Conservation (phyloP, 176 grass and related monocot species). For the Pontederia paniculata region DNA sequence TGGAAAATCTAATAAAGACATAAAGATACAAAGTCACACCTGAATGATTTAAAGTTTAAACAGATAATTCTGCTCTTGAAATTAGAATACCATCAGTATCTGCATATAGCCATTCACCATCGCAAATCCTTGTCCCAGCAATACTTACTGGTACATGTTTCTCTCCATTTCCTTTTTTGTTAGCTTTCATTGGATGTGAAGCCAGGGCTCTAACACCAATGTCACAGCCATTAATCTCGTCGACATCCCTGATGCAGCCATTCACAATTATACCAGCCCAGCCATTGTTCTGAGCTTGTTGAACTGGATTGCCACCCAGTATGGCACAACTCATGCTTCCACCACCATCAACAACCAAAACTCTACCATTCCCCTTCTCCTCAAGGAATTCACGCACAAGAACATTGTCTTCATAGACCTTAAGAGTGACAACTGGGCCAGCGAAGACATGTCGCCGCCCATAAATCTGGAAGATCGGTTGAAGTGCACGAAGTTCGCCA, state of each 20-base stretch:
- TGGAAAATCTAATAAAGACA: too few relatives aligned
- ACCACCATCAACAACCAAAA: neutral
- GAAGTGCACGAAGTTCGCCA: slow-evolving; percentile 1
- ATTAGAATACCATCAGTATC: neutral
- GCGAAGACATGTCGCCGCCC: slow-evolving; percentile 1
- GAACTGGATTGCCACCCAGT: neutral
- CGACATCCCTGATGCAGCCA: slow-evolving; percentile 1
- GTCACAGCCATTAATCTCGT: neutral
- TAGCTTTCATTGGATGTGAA: neutral
- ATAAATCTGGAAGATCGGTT: slow-evolving; percentile 3
- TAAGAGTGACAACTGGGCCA: slow-evolving; percentile 2
- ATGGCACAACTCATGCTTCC: neutral
- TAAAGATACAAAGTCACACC: too few relatives aligned
- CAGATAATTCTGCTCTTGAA: neutral
- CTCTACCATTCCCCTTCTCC: neutral
- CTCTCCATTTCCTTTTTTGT: neutral
- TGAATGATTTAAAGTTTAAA: neutral
- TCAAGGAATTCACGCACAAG: slow-evolving; percentile 2
- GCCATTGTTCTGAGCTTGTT: slow-evolving; percentile 1
- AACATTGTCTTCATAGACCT: neutral
- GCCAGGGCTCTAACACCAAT: neutral
- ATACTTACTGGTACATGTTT: neutral
- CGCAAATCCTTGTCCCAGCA: neutral
- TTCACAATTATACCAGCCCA: neutral
- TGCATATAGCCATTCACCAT: neutral